Conservation (phyloP, 805 yeast species). For the Candida morakotiae region DNA sequence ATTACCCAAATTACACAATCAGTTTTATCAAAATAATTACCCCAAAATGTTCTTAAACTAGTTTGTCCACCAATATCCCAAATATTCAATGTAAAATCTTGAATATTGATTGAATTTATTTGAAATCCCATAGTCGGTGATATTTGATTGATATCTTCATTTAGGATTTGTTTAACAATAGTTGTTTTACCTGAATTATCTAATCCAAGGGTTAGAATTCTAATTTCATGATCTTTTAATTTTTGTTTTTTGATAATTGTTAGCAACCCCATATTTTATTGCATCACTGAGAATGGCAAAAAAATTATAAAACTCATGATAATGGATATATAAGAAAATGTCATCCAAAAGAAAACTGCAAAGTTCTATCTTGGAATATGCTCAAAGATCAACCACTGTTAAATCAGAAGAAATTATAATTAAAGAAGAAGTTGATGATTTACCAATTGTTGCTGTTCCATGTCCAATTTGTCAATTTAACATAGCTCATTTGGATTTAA, state of each 20-base stretch:
- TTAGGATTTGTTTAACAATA: constrained; percentile 56
- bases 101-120: constrained; percentile 53
- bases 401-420: neutral
- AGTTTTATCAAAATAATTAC: constrained; percentile 78
- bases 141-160: constrained; percentile 48
- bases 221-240: constrained; percentile 69
- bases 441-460: neutral
- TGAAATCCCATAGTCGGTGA: constrained; percentile 91
- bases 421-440: neutral
- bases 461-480: constrained; percentile 54
- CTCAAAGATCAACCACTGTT: constrained; percentile 6
- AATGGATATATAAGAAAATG: too few relatives aligned
- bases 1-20: constrained; percentile 85
- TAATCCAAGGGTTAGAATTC: constrained; percentile 75
- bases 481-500: constrained; percentile 35
- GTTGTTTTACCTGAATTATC: constrained; percentile 94
- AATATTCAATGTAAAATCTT: constrained; percentile 47
- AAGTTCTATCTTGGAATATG: constrained; percentile 20
- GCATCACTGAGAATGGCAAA: too few relatives aligned
- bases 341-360: constrained; percentile 4
- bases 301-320: too few relatives aligned
- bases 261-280: constrained; percentile 65
- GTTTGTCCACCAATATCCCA: constrained; percentile 85
- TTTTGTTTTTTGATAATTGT: constrained; percentile 80
- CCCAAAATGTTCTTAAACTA: constrained; percentile 47